These are phyloP conservation scores for Boletus semigastroideus DNA, from an alignment of 1,284 basidiomycete genomes.

Conservation along the genomic window DNA sequence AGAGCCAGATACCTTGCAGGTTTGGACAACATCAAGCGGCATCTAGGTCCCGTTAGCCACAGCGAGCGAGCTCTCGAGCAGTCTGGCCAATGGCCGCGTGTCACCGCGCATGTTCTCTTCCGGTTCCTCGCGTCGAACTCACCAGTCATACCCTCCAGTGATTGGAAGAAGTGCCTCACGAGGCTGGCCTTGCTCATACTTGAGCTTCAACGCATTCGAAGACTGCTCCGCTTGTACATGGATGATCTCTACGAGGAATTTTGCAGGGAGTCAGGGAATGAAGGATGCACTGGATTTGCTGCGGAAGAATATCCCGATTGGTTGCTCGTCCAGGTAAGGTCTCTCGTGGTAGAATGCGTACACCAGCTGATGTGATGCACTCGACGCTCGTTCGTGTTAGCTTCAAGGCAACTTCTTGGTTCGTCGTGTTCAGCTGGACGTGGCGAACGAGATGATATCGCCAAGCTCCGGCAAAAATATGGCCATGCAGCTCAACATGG, in stretches of 20 bases:
- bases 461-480: constrained; percentile 26
- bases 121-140: no score
- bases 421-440: constrained; percentile 40
- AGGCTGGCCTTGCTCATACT: constrained; percentile 5
- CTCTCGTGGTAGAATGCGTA: neutral
- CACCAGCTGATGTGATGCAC: neutral
- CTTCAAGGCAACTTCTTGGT: constrained; percentile 44
- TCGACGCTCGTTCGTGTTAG: constrained; percentile 28
- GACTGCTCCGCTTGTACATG: constrained; percentile 9
- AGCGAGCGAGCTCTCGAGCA: no score
- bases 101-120: no score
- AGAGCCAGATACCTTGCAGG: no score
- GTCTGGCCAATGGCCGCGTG: no score
- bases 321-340: constrained; percentile 24
- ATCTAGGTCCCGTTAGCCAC: no score
- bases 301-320: constrained; percentile 37
- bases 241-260: constrained; percentile 29
- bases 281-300: constrained; percentile 10
- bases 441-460: constrained; percentile 48
- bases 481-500: constrained; percentile 36
- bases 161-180: no score
- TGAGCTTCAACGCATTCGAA: neutral
- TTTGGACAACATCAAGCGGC: no score
- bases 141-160: constrained; percentile 11
- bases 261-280: constrained; percentile 36